Conservation (phyloP, 2,329 filamentous ascomycete species). For the Diaporthe longicolla region DNA sequence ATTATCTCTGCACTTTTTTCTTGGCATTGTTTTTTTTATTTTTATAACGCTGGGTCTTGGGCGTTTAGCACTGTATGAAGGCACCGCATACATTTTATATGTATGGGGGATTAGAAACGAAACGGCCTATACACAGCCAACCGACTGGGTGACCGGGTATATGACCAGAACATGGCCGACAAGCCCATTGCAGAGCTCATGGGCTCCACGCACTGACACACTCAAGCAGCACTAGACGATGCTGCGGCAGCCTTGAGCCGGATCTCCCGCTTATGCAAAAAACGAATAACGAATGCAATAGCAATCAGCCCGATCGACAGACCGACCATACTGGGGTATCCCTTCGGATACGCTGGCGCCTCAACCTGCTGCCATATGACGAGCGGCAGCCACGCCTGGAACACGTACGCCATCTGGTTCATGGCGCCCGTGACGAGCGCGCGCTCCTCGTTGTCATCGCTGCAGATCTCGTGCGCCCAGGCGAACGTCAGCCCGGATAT, state of each 20-base stretch:
- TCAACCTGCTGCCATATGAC: conserved; percentile 77
- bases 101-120: too few relatives aligned
- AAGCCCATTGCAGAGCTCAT: background rate
- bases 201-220: too few relatives aligned
- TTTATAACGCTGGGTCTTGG: too few relatives aligned
- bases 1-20: too few relatives aligned
- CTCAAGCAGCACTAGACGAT: background rate
- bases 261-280: conserved; percentile 60
- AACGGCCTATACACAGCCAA: too few relatives aligned
- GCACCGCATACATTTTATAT: too few relatives aligned
- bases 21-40: too few relatives aligned
- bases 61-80: too few relatives aligned
- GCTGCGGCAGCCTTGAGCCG: conserved; percentile 19
- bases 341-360: conserved; percentile 65
- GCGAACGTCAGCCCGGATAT: conserved; percentile 62
- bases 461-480: conserved; percentile 66
- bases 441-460: conserved; percentile 72
- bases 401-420: conserved; percentile 78
- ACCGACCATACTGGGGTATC: conserved; percentile 68
- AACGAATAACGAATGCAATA: conserved; percentile 62
- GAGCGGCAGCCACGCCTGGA: conserved; percentile 79
- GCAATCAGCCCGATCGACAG: conserved; percentile 65
- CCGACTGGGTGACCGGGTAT: background rate
- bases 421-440: conserved; percentile 75
- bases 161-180: too few relatives aligned